Conservation (phyloP, 202 grass and related monocot genomes). For the Digitaria exilis region DNA sequence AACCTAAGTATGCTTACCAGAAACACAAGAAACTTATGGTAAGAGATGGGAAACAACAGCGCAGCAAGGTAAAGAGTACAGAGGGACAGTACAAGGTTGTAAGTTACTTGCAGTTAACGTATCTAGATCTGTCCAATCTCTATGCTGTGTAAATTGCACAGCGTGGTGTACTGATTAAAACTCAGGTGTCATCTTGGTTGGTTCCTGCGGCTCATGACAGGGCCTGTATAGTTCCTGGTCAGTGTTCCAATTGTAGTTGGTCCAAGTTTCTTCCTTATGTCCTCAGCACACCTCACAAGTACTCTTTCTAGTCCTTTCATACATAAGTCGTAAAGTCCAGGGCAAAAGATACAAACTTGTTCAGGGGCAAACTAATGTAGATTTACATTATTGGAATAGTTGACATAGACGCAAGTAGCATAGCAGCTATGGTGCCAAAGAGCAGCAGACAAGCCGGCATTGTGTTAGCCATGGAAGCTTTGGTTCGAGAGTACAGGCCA, state of each 20-base stretch:
- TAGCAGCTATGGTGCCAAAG: slow-evolving; percentile 59
- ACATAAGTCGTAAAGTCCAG: not conserved
- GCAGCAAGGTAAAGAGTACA: slow-evolving; percentile 11
- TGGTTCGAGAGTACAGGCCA: slow-evolving; percentile 55
- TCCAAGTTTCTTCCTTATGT: not conserved
- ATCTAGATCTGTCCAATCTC: not conserved
- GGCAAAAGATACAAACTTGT: not conserved
- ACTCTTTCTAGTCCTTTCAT: slow-evolving; percentile 37
- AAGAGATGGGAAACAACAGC: not conserved
- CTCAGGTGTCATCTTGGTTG: slow-evolving; percentile 1
- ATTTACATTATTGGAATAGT: slow-evolving; percentile 4
- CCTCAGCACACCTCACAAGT: not conserved
- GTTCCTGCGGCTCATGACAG: not conserved
- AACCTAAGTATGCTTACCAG: too few relatives aligned
- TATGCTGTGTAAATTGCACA: slow-evolving; percentile 31
- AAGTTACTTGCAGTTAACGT: not conserved
- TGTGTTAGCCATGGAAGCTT: slow-evolving; percentile 60
- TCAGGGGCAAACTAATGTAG: not conserved
- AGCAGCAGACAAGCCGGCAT: slow-evolving; percentile 52
- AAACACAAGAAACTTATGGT: not conserved
- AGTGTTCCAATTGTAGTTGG: slow-evolving; percentile 14
- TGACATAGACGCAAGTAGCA: not conserved
- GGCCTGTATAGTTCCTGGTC: not conserved
- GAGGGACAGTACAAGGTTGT: not conserved
- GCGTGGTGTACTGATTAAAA: not conserved